Conservation (phyloP, 2,329 filamentous ascomycete species). For the Colletotrichum trifolii region DNA sequence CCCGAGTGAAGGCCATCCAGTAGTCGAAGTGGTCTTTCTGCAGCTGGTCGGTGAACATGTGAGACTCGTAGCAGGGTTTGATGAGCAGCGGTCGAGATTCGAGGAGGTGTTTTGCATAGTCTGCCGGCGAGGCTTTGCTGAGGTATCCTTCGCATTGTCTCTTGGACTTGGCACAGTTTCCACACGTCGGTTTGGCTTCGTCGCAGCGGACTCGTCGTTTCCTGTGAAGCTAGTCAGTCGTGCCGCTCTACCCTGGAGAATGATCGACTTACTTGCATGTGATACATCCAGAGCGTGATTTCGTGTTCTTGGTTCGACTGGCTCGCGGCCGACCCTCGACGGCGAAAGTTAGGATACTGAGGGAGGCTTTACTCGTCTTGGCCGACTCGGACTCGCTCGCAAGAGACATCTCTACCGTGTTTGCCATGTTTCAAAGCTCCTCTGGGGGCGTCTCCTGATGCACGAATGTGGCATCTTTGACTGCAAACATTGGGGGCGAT, state of each 20-base stretch:
- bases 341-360: not conserved
- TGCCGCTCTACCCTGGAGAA: not conserved
- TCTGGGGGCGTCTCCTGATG: not conserved
- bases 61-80: slow-evolving; percentile 12
- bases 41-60: slow-evolving; percentile 27
- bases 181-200: slow-evolving; percentile 19
- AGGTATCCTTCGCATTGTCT: slow-evolving; percentile 21
- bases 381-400: not conserved
- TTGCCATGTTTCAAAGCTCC: not conserved
- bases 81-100: not conserved
- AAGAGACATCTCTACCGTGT: not conserved
- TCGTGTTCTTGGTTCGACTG: slow-evolving; percentile 7
- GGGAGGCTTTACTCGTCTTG: not conserved
- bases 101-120: not conserved
- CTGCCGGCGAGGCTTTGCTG: not conserved
- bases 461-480: too few relatives aligned
- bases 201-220: slow-evolving; percentile 26
- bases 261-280: slow-evolving; percentile 29
- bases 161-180: slow-evolving; percentile 21
- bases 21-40: slow-evolving; percentile 29
- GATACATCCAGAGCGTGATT: slow-evolving; percentile 21
- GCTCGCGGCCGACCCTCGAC: slow-evolving; percentile 5
- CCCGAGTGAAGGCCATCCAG: slow-evolving; percentile 17
- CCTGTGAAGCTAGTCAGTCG: not conserved
- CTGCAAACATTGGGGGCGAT: not conserved